A percentile compares a stretch with the other conserved stretches of the same genome.
phyloP scores from a whole-genome alignment of 2,329 filamentous ascomycete genomes.

The Lasiodiplodia theobromae region DNA sequence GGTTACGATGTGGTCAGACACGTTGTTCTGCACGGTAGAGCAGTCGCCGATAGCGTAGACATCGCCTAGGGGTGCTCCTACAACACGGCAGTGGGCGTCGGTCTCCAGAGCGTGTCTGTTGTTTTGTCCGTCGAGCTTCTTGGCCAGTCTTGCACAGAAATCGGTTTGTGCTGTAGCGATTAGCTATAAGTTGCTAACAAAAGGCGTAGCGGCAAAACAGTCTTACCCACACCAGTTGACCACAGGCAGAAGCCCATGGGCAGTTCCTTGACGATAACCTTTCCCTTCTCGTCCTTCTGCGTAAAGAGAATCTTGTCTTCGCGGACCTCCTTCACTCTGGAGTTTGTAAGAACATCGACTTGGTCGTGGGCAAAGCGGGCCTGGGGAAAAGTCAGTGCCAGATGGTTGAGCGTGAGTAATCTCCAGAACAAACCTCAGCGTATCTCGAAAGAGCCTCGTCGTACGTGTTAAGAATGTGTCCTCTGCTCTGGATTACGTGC shows the following conservation, averaged over 20 bases:
- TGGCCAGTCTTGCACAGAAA: slow-evolving; percentile 77
- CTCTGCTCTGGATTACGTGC: slow-evolving; percentile 92
- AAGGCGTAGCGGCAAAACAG: slow-evolving; percentile 9
- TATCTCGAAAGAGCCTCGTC: slow-evolving; percentile 93
- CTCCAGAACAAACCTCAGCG: slow-evolving; percentile 66
- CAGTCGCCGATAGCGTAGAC: slow-evolving; percentile 98
- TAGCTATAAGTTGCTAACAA: neutral
- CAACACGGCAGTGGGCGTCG: slow-evolving; percentile 88
- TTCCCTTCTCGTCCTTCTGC: slow-evolving; percentile 77
- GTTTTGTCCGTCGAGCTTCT: slow-evolving; percentile 79
- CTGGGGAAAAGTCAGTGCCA: slow-evolving; percentile 35
- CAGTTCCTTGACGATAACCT: slow-evolving; percentile 84
- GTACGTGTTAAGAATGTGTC: slow-evolving; percentile 97
- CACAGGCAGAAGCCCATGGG: slow-evolving; percentile 96
- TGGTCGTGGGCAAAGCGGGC: slow-evolving; percentile 88
- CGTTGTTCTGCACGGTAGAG: slow-evolving; percentile 95
- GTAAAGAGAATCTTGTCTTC: slow-evolving; percentile 87
- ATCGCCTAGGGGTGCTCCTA: slow-evolving; percentile 87
- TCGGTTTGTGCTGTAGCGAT: slow-evolving; percentile 69
- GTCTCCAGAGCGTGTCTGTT: slow-evolving; percentile 94
- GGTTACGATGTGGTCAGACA: slow-evolving; percentile 86
- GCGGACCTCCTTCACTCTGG: slow-evolving; percentile 87
- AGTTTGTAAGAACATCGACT: slow-evolving; percentile 90
- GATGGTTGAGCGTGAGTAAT: neutral
- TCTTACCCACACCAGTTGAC: slow-evolving; percentile 84